phyloP scores from a whole-genome alignment of 192 early-diverging fungal species.

The Coemansia sp. region DNA sequence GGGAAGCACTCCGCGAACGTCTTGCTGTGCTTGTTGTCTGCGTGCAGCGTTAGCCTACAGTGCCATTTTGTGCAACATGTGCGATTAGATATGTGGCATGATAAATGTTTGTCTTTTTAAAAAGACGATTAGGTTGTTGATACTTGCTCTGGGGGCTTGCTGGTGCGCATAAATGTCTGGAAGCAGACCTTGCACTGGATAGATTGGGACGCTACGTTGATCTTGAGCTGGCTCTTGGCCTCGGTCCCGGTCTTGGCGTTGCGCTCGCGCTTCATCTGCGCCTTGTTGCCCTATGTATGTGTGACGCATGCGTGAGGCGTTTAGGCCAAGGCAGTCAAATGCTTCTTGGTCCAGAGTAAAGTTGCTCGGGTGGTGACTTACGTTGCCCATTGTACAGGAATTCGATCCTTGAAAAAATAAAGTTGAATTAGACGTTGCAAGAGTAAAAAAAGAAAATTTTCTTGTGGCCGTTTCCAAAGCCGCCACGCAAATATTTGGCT shows the following conservation, averaged over 20 bases:
- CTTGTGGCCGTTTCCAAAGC: too few species aligned
- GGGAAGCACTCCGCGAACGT: conserved; percentile 76
- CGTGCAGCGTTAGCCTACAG: conserved; percentile 60
- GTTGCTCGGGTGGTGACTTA: too few species aligned
- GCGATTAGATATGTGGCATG: neutral
- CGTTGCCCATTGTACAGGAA: too few species aligned
- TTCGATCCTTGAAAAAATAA: too few species aligned
- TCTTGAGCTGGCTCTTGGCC: conserved; percentile 62
- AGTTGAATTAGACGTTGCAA: too few species aligned
- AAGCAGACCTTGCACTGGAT: conserved; percentile 75
- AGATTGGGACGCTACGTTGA: conserved; percentile 80
- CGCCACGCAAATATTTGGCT: too few species aligned
- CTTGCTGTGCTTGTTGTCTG: conserved; percentile 74
- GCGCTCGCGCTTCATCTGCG: conserved; percentile 59
- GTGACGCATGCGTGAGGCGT: too few species aligned
- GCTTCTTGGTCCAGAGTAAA: too few species aligned
- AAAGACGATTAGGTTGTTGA: neutral
- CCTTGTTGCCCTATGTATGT: conserved; percentile 39
- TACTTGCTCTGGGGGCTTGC: conserved; percentile 55
- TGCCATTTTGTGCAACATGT: neutral
- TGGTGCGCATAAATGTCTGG: conserved; percentile 79
- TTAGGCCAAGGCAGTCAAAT: too few species aligned
- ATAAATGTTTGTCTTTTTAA: neutral
- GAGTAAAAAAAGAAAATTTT: neutral
- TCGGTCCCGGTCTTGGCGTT: conserved; percentile 54